These are phyloP conservation scores for Termitomyces sp. DNA, from an alignment of 768 basidiomycete species.

Conservation along the genomic window DNA sequence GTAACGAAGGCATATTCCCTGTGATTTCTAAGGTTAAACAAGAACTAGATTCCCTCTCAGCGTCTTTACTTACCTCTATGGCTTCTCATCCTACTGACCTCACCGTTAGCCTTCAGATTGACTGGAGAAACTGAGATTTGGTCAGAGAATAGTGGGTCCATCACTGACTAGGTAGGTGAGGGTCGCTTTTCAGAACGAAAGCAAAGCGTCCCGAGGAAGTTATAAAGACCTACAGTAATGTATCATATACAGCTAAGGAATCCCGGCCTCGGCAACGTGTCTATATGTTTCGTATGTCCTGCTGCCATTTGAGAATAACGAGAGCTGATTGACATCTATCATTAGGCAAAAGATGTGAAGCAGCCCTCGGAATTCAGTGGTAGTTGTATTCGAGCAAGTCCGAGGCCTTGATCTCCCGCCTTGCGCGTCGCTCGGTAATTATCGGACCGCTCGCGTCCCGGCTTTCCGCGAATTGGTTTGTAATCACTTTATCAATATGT, in stretches of 20 bases:
- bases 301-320: background rate
- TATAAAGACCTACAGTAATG: conserved; percentile 22
- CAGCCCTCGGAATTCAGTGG: background rate
- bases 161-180: conserved; percentile 1
- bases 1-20: conserved; percentile 67
- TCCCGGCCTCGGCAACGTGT: background rate
- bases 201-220: conserved; percentile 19
- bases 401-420: background rate
- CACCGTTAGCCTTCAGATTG: conserved; percentile 36
- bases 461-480: too few species aligned
- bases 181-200: conserved; percentile 11
- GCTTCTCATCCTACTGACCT: conserved; percentile 36
- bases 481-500: too few species aligned
- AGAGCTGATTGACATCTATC: background rate
- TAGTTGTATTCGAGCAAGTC: background rate
- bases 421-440: background rate
- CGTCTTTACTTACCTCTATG: conserved; percentile 35
- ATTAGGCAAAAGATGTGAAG: background rate
- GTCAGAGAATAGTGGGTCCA: conserved; percentile 23
- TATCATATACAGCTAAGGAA: too few species aligned
- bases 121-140: conserved; percentile 22
- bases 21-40: background rate
- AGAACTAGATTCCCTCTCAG: background rate
- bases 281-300: background rate
- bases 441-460: background rate